Conservation (phyloP, 2,329 filamentous ascomycete species). For the Fusarium chaquense region DNA sequence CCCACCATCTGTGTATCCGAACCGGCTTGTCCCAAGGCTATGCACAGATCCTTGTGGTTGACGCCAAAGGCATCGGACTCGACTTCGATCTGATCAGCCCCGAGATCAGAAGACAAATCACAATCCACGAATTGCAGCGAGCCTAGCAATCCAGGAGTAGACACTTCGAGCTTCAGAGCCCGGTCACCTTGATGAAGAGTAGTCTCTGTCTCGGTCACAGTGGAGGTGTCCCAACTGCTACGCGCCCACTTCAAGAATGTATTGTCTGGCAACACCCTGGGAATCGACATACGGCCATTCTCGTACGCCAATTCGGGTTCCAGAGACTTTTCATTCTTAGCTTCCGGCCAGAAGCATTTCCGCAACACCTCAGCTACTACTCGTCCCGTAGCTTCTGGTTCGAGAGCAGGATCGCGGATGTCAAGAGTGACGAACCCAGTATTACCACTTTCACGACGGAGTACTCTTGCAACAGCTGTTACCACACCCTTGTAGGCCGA, state of each 20-base stretch:
- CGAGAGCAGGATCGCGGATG: neutral
- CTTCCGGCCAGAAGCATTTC: neutral
- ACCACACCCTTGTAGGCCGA: slow-evolving; percentile 10
- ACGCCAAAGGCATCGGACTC: neutral
- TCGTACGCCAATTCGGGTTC: slow-evolving; percentile 1
- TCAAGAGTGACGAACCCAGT: slow-evolving; percentile 1
- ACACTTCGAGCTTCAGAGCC: neutral
- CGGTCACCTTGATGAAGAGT: slow-evolving; percentile 1
- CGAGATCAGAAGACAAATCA: neutral
- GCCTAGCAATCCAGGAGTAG: neutral
- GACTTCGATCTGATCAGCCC: neutral
- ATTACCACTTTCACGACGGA: slow-evolving; percentile 15
- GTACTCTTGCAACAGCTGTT: neutral
- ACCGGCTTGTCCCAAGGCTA: neutral
- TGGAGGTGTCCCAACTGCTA: neutral
- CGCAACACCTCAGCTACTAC: neutral
- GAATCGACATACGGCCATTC: neutral
- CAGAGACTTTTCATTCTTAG: neutral
- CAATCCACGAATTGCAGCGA: slow-evolving; percentile 2
- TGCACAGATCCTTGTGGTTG: slow-evolving; percentile 4
- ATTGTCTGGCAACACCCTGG: slow-evolving; percentile 1
- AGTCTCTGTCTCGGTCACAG: neutral
- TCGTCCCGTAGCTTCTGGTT: neutral
- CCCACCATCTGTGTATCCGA: neutral
- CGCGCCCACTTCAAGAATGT: slow-evolving; percentile 14